Base-by-base conservation (phyloP, 1,284 basidiomycete genomes). In the Ceratobasidium sp. region DNA sequence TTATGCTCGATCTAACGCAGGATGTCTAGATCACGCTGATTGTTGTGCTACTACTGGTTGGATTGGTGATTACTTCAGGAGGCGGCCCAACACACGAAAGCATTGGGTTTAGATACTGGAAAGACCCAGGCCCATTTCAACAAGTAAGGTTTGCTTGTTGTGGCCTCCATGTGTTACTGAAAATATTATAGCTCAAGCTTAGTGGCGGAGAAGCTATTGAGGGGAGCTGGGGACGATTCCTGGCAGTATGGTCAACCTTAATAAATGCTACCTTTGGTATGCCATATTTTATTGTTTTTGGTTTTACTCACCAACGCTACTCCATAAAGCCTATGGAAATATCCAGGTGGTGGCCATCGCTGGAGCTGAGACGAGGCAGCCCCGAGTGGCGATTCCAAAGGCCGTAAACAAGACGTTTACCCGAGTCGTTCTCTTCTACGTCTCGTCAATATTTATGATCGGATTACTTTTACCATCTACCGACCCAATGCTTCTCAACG, bases 331-430 rank as follows among this genome's bases (percentile, higher is more conserved):
- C 57, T 76, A 73, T 48, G 72, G 72, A 28, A 72, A 74, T 53
- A 71, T 75, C 21, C 74, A 76, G 39, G 57, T 74, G 26, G 73
- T 76, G 30, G 80, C 78, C 26, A 76, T 81, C 60, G 79, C 80
- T 14, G 78, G 78, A 9, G 78, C 76, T 12, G 80, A 81, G 73
- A 78, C 79, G 59, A 73, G 75, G 50, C 77, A 80, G 64, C 80
- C 80, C 1, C 77, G 80, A 39, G 77, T 76, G 58, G 75, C 77
- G 5, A 75, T 77, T 76, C 77, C 71, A 74, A 58, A 69, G 23
- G 74, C 75, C 16, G 71, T 74, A 26, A 72, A 65, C 58, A 73
- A 73, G 26, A 76, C 72, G 10, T 73, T 73, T 28, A 60, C 61
- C 21, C 73, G 77, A 12, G 74, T 77, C 9, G 71, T 77, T 39